Evolutionary conservation across 2,329 filamentous ascomycete species (phyloP).

Genomic region (Paraconiothyrium sp.): DNA sequence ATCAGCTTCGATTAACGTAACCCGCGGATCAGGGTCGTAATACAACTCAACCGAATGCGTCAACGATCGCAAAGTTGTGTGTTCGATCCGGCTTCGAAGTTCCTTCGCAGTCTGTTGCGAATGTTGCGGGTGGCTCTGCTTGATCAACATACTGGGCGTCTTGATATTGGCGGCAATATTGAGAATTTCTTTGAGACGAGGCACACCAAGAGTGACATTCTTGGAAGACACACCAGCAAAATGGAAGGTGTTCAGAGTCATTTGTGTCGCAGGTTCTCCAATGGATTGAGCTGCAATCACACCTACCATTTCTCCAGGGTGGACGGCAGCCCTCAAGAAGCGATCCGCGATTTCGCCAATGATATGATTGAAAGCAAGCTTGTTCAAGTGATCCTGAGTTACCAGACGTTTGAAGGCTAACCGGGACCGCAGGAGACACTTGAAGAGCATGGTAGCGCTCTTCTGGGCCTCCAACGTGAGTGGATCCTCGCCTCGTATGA

Average conservation of each 20-base stretch:
- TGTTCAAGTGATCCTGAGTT: slow-evolving; percentile 84
- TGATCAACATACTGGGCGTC: slow-evolving; percentile 96
- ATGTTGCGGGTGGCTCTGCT: slow-evolving; percentile 69
- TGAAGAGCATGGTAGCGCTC: slow-evolving; percentile 91
- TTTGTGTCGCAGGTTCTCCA: slow-evolving; percentile 97
- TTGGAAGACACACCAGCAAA: slow-evolving; percentile 99
- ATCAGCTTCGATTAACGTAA: slow-evolving; percentile 87
- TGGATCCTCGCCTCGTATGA: slow-evolving; percentile 84
- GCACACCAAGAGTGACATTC: slow-evolving; percentile 99
- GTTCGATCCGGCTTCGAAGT: slow-evolving; percentile 89
- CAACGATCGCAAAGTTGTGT: slow-evolving; percentile 91
- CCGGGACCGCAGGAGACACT: slow-evolving; percentile 86
- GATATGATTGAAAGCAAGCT: slow-evolving; percentile 90
- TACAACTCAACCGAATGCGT: slow-evolving; percentile 95
- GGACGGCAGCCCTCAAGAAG: slow-evolving; percentile 85
- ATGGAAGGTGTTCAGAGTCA: slow-evolving; percentile 99
- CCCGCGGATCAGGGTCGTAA: slow-evolving; percentile 90
- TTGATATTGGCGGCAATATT: slow-evolving; percentile 99
- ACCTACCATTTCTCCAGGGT: slow-evolving; percentile 98
- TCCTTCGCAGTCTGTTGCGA: slow-evolving; percentile 84
- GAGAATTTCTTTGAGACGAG: slow-evolving; percentile 98
- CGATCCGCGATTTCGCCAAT: slow-evolving; percentile 89
- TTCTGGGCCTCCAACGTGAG: slow-evolving; percentile 87
- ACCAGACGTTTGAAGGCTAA: slow-evolving; percentile 94
- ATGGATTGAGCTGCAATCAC: slow-evolving; percentile 98